Evolutionary conservation across 2,329 filamentous ascomycete species (phyloP), one percentile per base, ranked within the genome.

Genomic region (Verticillium longisporum): DNA sequence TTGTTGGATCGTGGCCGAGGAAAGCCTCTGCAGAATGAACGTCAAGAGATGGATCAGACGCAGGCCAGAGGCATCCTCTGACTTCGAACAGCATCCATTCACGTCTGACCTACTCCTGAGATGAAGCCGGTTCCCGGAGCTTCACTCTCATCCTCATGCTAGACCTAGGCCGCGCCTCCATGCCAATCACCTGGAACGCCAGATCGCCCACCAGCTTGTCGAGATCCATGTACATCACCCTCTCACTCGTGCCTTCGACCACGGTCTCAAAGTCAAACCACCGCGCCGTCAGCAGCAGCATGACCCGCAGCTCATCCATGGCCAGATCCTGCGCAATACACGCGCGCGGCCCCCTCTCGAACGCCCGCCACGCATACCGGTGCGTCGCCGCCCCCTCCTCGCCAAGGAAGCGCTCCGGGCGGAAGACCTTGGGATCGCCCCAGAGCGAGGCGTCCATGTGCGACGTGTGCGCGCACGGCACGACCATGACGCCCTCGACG

Each of bases 351-450:
- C 75, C 75, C n/a, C 68, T 61, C 61, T 77, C 74, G 38, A 78
- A 78, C 0, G 74, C 62, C 18, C 62, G 18, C 63, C 63, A 65
- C 3, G 63, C 63, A 11, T 64, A 65, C 3, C 63, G 63, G n/a
- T 65, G 63, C 59, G 50, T 61, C 9, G 55, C 56, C n/a, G 55
- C 38, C 5, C 58, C 62, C n/a, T 56, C 60, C 1, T 58, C 55
- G 13, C 34, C 68, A 9, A 78, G 68, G 66, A 74, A 80, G 9
- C 78, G 71, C 33, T 78, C 75, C 0, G 78, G 77, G 0, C 77
- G 63, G 67, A 79, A 80, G 7, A 66, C 65, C 33, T 70, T 61
- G 1, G 73, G 69, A 9, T 74, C 66, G 2, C 71, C 70, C 74
- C 75, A 80, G 66, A 75, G 70, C 6, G 64, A 63, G 1, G 69